Conservation (phyloP, 192 early-diverging fungal species). For the Dissophora globulifera region DNA sequence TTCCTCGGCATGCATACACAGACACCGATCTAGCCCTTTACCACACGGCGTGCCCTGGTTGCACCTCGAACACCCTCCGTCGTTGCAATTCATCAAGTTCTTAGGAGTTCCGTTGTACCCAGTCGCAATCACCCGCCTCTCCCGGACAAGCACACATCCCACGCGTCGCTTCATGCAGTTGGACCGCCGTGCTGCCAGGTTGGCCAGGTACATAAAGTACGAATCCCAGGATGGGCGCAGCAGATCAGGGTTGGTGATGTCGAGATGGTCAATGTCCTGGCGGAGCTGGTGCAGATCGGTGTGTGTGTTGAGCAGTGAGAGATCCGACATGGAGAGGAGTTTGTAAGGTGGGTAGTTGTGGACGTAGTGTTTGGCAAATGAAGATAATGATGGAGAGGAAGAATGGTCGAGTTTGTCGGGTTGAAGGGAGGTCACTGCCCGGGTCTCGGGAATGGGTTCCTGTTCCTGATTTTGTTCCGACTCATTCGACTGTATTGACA, state of each 20-base stretch:
- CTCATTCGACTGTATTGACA: background rate
- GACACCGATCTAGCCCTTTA: slow-evolving; percentile 81
- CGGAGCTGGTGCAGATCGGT: slow-evolving; percentile 47
- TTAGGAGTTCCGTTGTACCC: slow-evolving; percentile 99
- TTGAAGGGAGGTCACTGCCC: too few relatives aligned
- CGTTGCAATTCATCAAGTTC: slow-evolving; percentile 91
- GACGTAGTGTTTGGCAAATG: background rate
- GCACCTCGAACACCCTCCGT: slow-evolving; percentile 94
- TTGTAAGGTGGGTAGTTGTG: slow-evolving; percentile 34
- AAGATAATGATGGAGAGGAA: slow-evolving; percentile 9
- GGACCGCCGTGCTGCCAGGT: slow-evolving; percentile 87
- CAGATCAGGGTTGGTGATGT: slow-evolving; percentile 77
- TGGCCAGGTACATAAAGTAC: slow-evolving; percentile 96
- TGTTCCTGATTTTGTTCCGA: background rate
- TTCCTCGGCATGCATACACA: slow-evolving; percentile 99
- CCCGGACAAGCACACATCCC: slow-evolving; percentile 91
- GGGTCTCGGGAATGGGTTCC: too few relatives aligned
- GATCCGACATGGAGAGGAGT: slow-evolving; percentile 64
- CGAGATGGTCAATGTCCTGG: slow-evolving; percentile 56
- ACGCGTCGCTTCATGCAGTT: slow-evolving; percentile 99
- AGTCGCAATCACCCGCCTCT: slow-evolving; percentile 91
- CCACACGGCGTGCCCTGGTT: slow-evolving; percentile 88
- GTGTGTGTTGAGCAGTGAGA: slow-evolving; percentile 73
- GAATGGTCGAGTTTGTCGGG: background rate
- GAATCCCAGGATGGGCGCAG: slow-evolving; percentile 95